phyloP scores from a whole-genome alignment of 805 yeast species.

The Ogataea glucozyma region DNA sequence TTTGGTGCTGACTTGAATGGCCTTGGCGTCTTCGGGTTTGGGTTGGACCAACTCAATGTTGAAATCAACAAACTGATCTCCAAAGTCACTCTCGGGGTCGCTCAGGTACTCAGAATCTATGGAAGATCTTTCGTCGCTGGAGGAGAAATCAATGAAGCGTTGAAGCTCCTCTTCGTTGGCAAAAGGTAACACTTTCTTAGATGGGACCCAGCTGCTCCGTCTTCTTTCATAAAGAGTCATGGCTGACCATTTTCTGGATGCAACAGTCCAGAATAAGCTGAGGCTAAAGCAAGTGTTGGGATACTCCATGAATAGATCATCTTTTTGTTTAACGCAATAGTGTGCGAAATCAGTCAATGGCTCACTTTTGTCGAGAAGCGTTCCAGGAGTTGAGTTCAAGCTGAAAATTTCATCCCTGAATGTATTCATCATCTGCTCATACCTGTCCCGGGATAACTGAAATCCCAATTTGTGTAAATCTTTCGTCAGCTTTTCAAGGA shows the following conservation, averaged over 20 bases:
- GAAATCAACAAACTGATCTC: slow-evolving; percentile 13
- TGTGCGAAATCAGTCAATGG: slow-evolving; percentile 33
- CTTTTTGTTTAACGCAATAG: slow-evolving; percentile 26
- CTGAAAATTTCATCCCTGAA: slow-evolving; percentile 13
- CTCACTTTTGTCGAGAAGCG: slow-evolving; percentile 25
- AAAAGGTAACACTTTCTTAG: slow-evolving; percentile 19
- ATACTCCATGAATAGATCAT: slow-evolving; percentile 18
- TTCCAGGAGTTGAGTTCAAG: slow-evolving; percentile 12
- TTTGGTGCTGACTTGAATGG: neutral
- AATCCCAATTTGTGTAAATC: slow-evolving; percentile 12
- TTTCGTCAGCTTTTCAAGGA: slow-evolving; percentile 12
- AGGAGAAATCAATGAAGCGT: slow-evolving; percentile 22
- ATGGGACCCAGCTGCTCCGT: slow-evolving; percentile 10
- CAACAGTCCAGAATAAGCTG: slow-evolving; percentile 30
- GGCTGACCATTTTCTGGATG: slow-evolving; percentile 26
- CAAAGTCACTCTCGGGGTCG: slow-evolving; percentile 12
- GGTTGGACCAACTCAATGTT: slow-evolving; percentile 10
- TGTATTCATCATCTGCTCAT: slow-evolving; percentile 12
- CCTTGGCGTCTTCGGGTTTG: neutral
- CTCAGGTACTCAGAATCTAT: neutral
- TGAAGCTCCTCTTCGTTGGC: slow-evolving; percentile 29
- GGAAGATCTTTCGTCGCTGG: slow-evolving; percentile 4
- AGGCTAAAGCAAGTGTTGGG: slow-evolving; percentile 27
- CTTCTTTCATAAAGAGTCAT: slow-evolving; percentile 21
- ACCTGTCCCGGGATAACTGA: slow-evolving; percentile 11